These are phyloP conservation scores for Penicillium verrucosum DNA, from an alignment of 2,329 filamentous ascomycete species.

Conservation along the genomic window DNA sequence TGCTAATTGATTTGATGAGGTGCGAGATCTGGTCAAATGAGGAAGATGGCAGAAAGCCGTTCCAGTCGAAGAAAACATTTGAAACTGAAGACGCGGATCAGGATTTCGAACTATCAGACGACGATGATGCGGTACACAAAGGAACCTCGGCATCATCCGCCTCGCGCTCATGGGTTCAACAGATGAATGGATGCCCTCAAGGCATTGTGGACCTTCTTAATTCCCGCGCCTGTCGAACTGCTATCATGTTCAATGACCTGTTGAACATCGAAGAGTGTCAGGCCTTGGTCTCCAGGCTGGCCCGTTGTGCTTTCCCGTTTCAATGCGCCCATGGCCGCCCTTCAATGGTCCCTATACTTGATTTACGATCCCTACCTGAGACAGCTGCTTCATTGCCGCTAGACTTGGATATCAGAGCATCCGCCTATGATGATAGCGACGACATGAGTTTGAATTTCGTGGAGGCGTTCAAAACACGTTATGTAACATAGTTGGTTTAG, in stretches of 20 bases:
- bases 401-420: background rate
- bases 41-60: constrained; percentile 39
- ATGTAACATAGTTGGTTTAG: constrained; percentile 10
- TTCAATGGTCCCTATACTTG: constrained; percentile 46
- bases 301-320: constrained; percentile 47
- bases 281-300: constrained; percentile 37
- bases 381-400: background rate
- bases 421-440: constrained; percentile 4
- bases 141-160: background rate
- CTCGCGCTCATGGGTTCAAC: constrained; percentile 53
- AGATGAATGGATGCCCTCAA: constrained; percentile 67
- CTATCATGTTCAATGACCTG: constrained; percentile 52
- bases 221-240: constrained; percentile 48
- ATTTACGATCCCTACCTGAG: constrained; percentile 22
- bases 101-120: background rate
- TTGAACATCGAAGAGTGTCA: constrained; percentile 40
- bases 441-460: constrained; percentile 8
- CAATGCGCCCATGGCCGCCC: constrained; percentile 52
- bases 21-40: constrained; percentile 68
- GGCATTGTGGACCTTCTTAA: constrained; percentile 65
- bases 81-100: background rate
- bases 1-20: constrained; percentile 72
- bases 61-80: constrained; percentile 6
- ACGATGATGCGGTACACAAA: background rate
- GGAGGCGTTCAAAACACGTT: constrained; percentile 16